phyloP scores from a whole-genome alignment of 805 yeast species.

The Pichia nanzhaoensis region DNA sequence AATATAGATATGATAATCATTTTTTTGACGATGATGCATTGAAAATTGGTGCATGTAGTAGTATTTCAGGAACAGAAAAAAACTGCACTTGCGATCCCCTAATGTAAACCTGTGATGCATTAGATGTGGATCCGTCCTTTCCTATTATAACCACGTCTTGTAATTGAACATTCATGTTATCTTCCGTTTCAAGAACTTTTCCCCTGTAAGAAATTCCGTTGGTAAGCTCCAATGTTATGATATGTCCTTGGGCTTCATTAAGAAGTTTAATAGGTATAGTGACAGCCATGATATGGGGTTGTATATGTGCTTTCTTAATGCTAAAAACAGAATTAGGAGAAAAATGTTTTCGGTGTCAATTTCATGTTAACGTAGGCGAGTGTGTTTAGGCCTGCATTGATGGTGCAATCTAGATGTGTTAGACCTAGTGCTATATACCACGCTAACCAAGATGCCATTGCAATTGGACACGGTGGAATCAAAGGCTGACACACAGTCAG shows the following conservation, averaged over 20 bases:
- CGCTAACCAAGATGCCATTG: neutral
- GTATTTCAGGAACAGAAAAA: constrained; percentile 81
- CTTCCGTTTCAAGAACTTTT: constrained; percentile 76
- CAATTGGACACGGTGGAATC: constrained; percentile 19
- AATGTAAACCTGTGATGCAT: constrained; percentile 78
- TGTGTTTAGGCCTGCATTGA: too few relatives aligned
- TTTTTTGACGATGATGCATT: constrained; percentile 29
- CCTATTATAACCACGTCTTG: constrained; percentile 76
- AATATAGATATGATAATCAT: too few relatives aligned
- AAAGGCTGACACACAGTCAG: constrained; percentile 4
- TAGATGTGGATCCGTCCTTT: constrained; percentile 65
- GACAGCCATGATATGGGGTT: constrained; percentile 48
- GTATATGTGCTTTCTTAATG: too few relatives aligned
- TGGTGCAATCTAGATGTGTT: too few relatives aligned
- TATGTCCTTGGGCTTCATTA: constrained; percentile 69
- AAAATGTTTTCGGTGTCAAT: too few relatives aligned
- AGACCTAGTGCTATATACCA: too few relatives aligned
- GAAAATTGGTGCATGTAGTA: constrained; percentile 85
- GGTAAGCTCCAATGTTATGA: constrained; percentile 71
- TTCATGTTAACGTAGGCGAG: too few relatives aligned
- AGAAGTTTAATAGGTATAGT: constrained; percentile 82
- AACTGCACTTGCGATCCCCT: constrained; percentile 88
- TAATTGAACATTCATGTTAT: constrained; percentile 88
- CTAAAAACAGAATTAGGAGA: neutral
- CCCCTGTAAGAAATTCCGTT: constrained; percentile 89